Evolutionary conservation across 805 yeast species (phyloP), one percentile per base, ranked within the genome.

Genomic region (Cephaloascus fragrans): DNA sequence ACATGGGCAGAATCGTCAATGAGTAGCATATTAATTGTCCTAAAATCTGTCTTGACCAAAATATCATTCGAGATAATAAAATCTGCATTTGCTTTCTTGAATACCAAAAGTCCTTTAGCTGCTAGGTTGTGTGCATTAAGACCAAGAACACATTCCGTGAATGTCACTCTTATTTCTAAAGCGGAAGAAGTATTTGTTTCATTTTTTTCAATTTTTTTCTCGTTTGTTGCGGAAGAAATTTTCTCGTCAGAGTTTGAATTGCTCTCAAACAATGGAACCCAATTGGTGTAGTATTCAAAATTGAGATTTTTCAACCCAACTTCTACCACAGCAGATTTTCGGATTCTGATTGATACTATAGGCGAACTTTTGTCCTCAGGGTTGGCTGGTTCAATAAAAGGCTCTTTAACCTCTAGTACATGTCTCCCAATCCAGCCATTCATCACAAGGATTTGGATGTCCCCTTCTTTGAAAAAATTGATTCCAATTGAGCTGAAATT

Each of bases 51-150:
- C 39, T 68, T 73, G 4, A 68, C 42, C 40, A 52, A 55, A 12
- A 55, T 52, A 32, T 55, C 65, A 18, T 43, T 47, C 9, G 52
- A 65, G 15, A 68, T 43, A 2, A 62, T 53, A 1, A 80, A 38
- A 36, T 76, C 83, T 4, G 74, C 57, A 34, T 59, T 73, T 3
- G 84, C 88, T 39, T 70, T 71, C 10, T 69, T 64, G 0, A 83
- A 42, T 1, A 73, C 59, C 4, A 85, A 37, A 4, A 66, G 55
- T 0, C 78, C 69, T 43, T 77, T 77, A n/a, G 82, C 67, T 0
- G 50, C 47, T 15, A 86, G 52, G 39, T 80, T 57, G 6, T 75
- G 74, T 0, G 96, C 95, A 19, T 65, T 70, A 19, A 86, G 50
- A 0, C 83, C 83, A 26, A 86, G 43, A 0, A 75, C 64, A 41